phyloP scores from a whole-genome alignment of 2,329 filamentous ascomycete genomes.

The Trichoderma koningiopsis region DNA sequence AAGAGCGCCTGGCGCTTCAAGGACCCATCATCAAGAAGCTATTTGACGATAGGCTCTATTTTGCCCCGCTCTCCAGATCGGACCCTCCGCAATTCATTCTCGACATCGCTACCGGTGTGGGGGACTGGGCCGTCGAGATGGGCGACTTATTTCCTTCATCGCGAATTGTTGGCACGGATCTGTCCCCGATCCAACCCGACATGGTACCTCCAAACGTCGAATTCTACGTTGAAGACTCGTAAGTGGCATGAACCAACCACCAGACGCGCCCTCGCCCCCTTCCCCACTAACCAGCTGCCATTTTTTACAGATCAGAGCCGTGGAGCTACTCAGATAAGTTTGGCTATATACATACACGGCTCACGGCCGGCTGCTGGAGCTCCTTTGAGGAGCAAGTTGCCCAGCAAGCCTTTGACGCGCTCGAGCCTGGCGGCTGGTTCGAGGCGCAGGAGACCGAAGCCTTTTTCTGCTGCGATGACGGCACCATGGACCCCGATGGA shows the following conservation, averaged over 20 bases:
- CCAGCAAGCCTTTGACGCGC: slow-evolving; percentile 49
- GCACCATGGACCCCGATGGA: slow-evolving; percentile 43
- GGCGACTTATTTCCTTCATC: slow-evolving; percentile 39
- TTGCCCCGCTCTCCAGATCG: slow-evolving; percentile 33
- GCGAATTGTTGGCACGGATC: slow-evolving; percentile 37
- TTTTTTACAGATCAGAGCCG: slow-evolving; percentile 43
- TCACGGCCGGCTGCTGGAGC: slow-evolving; percentile 53
- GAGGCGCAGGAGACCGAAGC: slow-evolving; percentile 55
- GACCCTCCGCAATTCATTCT: slow-evolving; percentile 36
- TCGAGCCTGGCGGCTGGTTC: slow-evolving; percentile 56
- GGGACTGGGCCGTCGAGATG: slow-evolving; percentile 48
- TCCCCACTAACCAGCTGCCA: background rate
- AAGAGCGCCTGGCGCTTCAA: slow-evolving; percentile 37
- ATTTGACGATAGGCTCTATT: slow-evolving; percentile 36
- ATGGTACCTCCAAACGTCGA: slow-evolving; percentile 55
- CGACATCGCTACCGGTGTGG: slow-evolving; percentile 45
- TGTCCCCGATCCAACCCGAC: slow-evolving; percentile 43
- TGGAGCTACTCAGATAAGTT: slow-evolving; percentile 58
- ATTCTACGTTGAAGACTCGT: slow-evolving; percentile 58
- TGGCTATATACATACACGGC: slow-evolving; percentile 57
- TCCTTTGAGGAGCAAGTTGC: slow-evolving; percentile 54
- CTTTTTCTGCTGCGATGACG: slow-evolving; percentile 48
- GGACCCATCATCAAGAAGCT: slow-evolving; percentile 36
- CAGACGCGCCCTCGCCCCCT: slow-evolving; percentile 19
- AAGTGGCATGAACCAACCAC: slow-evolving; percentile 31